Evolutionary conservation across 768 basidiomycete genomes (phyloP).

Genomic region (Agaricus bisporus): DNA sequence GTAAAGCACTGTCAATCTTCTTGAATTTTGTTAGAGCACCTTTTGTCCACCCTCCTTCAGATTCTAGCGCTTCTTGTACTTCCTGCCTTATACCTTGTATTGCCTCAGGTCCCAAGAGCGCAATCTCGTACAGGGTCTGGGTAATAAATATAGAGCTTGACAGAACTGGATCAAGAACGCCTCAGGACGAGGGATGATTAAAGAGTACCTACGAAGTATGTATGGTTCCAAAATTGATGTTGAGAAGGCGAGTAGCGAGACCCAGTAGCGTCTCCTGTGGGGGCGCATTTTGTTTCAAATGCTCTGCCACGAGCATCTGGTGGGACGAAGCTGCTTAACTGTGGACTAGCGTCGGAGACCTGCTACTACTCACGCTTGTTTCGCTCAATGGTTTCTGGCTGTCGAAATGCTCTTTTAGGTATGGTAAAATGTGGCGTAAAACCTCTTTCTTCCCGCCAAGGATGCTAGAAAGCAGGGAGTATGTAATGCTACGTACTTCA

Average conservation of each 20-base stretch:
- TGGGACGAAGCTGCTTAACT: background rate
- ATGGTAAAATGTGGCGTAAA: constrained; percentile 23
- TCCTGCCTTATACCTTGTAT: constrained; percentile 27
- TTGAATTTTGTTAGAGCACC: constrained; percentile 24
- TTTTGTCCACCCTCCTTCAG: constrained; percentile 32
- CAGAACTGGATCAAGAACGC: background rate
- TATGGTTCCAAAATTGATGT: constrained; percentile 35
- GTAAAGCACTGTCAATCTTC: constrained; percentile 30
- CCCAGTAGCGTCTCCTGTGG: constrained; percentile 25
- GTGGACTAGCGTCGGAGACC: background rate
- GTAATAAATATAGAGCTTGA: constrained; percentile 31
- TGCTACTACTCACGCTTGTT: constrained; percentile 18
- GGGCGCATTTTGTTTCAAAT: constrained; percentile 22
- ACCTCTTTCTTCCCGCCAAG: constrained; percentile 28
- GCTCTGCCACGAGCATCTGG: constrained; percentile 23
- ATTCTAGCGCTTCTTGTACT: constrained; percentile 25
- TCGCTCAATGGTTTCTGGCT: constrained; percentile 18
- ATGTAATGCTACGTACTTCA: constrained; percentile 19
- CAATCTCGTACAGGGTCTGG: constrained; percentile 28
- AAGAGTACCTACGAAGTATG: constrained; percentile 27
- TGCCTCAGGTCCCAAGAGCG: constrained; percentile 20
- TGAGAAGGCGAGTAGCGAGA: constrained; percentile 29
- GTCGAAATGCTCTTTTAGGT: constrained; percentile 20
- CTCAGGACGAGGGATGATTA: too few relatives aligned
- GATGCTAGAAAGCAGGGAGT: constrained; percentile 25